Evolutionary conservation across 345 rosid genomes (phyloP), one percentile per base, ranked within the genome.

Genomic region (Sonneratia caseolaris): DNA sequence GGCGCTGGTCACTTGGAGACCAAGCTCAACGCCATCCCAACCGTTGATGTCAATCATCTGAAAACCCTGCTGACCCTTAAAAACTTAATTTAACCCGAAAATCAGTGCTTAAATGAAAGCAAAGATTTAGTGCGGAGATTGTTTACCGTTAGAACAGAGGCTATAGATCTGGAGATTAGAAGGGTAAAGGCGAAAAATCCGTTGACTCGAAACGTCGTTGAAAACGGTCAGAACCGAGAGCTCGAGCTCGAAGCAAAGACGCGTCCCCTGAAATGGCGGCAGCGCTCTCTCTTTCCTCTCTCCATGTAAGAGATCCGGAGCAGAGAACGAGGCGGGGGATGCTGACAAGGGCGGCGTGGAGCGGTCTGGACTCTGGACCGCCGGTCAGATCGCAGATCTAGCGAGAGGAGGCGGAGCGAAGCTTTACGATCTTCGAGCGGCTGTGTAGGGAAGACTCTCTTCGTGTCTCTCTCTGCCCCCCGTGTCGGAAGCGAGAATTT

Each of bases 81-180:
- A 11, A 61, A 1, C 36, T 32, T 22, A 32, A 27, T 61, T 61
- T 27, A 61, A 61, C 15, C 65, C 10, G 45, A 42, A 42, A 62
- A 62, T 62, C 37, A 62, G 27, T 62, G 66, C 37, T 62, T 62
- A 32, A 27, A 19, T 12, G 66, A 62, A 32, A 62, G 64, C 47
- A 7, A 67, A 67, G 27, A 47, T 47, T 47, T 13, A 47, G 27
- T 35, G 14, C 15, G 40, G 38, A 32, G 51, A 19, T 22, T 51
- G 66, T 22, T 55, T 70, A 70, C 73, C 66, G 73, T 47, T 56
- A 37, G 27, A 19, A 49, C 38, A 11, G 19, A 70, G 62, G 73
- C 48, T 56, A 16, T 56, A 57, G 73, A 70, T 70, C 73, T 70
- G 73, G 66, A 53, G 66, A 40, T 57, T n/a, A 24, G 19, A 42